Conservation (phyloP, 2,329 filamentous ascomycete species). For the Amauroascus verrucosus region DNA sequence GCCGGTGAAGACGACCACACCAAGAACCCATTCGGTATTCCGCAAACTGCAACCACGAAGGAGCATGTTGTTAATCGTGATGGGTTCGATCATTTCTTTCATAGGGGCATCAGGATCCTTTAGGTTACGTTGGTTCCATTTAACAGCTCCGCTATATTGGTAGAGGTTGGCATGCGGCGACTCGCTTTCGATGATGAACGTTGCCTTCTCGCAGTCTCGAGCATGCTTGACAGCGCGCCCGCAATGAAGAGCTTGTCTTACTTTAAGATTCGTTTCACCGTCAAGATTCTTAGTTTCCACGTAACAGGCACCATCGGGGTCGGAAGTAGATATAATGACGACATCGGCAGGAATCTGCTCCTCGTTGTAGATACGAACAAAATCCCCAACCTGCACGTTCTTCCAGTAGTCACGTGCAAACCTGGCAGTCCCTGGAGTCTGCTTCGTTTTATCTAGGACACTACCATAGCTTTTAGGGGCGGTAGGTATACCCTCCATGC, state of each 20-base stretch:
- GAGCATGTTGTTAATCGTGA: conserved; percentile 89
- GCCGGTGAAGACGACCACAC: conserved; percentile 86
- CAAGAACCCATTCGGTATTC: conserved; percentile 93
- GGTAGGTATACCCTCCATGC: conserved; percentile 9
- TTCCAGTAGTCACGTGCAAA: conserved; percentile 97
- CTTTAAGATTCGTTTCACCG: conserved; percentile 94
- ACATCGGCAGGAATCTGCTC: conserved; percentile 92
- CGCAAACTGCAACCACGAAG: conserved; percentile 86
- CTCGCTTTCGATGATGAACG: conserved; percentile 86
- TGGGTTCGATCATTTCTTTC: conserved; percentile 78
- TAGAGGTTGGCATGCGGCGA: conserved; percentile 87
- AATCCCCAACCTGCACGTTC: conserved; percentile 87
- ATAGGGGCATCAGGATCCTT: conserved; percentile 52
- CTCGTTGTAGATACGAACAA: conserved; percentile 90
- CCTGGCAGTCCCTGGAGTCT: conserved; percentile 58
- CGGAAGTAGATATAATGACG: conserved; percentile 84
- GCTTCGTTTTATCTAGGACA: conserved; percentile 62
- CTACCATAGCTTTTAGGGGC: conserved; percentile 48
- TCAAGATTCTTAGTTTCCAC: conserved; percentile 98
- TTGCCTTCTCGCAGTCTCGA: conserved; percentile 77
- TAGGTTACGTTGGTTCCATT: conserved; percentile 67
- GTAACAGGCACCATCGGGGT: conserved; percentile 88
- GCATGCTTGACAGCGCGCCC: conserved; percentile 76
- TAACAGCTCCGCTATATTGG: conserved; percentile 80
- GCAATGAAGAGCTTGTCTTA: conserved; percentile 80